Conservation (phyloP, 2,329 filamentous ascomycete genomes). For the Thelonectria olida region DNA sequence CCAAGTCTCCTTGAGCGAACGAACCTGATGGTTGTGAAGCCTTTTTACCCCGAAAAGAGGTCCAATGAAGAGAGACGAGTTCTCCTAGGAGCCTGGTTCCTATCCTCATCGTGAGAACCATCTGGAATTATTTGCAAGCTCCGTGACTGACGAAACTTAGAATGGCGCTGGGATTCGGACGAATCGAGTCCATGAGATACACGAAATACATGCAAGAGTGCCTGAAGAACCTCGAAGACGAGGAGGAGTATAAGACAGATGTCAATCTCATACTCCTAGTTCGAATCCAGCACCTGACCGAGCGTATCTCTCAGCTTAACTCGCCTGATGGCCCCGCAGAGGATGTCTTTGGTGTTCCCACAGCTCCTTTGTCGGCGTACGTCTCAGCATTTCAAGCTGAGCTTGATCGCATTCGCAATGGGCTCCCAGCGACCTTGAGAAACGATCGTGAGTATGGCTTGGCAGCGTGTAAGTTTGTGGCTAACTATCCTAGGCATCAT, state of each 20-base stretch:
- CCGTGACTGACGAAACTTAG: conserved; percentile 39
- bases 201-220: conserved; percentile 63
- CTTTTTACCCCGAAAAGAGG: conserved; percentile 48
- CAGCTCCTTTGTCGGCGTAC: conserved; percentile 55
- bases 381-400: conserved; percentile 57
- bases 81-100: conserved; percentile 63
- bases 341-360: conserved; percentile 45
- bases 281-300: conserved; percentile 58
- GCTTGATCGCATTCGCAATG: conserved; percentile 51
- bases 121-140: background rate
- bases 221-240: conserved; percentile 54
- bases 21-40: conserved; percentile 53
- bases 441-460: conserved; percentile 47
- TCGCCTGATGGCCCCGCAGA: conserved; percentile 47
- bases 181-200: conserved; percentile 60
- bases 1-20: conserved; percentile 54
- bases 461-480: background rate
- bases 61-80: conserved; percentile 63
- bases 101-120: conserved; percentile 59
- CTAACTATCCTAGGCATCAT: conserved; percentile 46
- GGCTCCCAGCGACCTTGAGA: conserved; percentile 47
- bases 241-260: conserved; percentile 58
- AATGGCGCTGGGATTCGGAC: conserved; percentile 52
- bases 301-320: conserved; percentile 57
- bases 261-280: conserved; percentile 56